Percentiles rank a stretch among this genome's conserved stretches.
Conservation (phyloP, 140 eudicot genomes). For the Senecio squalidus region DNA sequence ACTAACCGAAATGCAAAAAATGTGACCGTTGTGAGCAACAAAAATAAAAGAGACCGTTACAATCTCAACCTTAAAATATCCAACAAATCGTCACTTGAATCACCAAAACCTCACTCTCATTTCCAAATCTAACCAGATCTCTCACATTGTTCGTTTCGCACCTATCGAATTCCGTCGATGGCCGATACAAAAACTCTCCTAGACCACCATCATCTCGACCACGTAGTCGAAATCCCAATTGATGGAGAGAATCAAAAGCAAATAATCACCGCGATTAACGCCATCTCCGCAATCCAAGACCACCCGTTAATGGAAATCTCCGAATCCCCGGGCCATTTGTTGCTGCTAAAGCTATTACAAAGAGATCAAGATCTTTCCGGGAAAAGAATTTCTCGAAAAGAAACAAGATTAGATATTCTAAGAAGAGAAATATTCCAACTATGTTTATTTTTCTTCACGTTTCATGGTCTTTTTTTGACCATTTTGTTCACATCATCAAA, state of each 20-base stretch:
- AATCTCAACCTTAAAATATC: conserved; percentile 26
- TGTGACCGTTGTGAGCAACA: conserved; percentile 15
- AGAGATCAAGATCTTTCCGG: conserved; percentile 67
- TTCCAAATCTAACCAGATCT: neutral
- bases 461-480: conserved; percentile 65
- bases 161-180: conserved; percentile 26
- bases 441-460: conserved; percentile 61
- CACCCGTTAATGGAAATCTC: conserved; percentile 88
- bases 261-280: conserved; percentile 29
- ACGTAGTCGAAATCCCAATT: conserved; percentile 56
- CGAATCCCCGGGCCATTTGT: conserved; percentile 76
- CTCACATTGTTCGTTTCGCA: neutral
- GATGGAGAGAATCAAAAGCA: conserved; percentile 53
- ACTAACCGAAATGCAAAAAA: conserved; percentile 1
- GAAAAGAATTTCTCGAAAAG: conserved; percentile 46
- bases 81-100: conserved; percentile 15
- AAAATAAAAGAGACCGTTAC: conserved; percentile 21
- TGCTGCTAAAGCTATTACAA: conserved; percentile 84
- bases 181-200: conserved; percentile 34
- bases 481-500: conserved; percentile 46
- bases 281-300: conserved; percentile 55
- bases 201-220: conserved; percentile 18
- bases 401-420: conserved; percentile 41
- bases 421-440: conserved; percentile 61
- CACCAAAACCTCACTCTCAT: neutral